Conservation (phyloP, 106 monocot species). For the Allium sativum region DNA sequence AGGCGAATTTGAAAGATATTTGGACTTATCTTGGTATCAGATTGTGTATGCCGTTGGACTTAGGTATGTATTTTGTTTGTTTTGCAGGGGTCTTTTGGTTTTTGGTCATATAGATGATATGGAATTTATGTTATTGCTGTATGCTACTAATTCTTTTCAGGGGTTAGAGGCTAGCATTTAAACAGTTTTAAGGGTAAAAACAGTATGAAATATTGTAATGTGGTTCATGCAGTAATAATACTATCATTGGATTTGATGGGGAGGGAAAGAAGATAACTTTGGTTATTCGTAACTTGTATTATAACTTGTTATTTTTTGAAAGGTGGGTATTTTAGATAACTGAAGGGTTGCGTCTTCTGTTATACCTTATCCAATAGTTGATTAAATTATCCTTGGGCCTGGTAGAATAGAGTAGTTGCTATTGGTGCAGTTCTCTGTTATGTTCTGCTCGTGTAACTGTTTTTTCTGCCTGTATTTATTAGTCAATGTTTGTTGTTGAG, state of each 20-base stretch:
- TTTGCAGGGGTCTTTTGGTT: neutral
- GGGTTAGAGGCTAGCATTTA: neutral
- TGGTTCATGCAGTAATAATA: neutral
- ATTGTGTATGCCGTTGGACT: slow-evolving; percentile 1
- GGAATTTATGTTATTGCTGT: neutral
- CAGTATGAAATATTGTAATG: neutral
- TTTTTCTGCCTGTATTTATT: too few species aligned
- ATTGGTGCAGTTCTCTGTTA: too few species aligned
- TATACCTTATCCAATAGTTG: too few species aligned
- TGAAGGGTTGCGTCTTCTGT: too few species aligned
- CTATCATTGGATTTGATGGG: neutral
- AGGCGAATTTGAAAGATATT: neutral
- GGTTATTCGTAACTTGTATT: too few species aligned
- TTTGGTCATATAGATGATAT: neutral
- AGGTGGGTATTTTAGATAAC: too few species aligned
- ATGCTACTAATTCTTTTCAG: slow-evolving; percentile 3
- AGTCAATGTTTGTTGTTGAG: too few species aligned
- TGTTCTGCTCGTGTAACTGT: too few species aligned
- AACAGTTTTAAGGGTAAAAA: neutral
- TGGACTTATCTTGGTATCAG: slow-evolving; percentile 5
- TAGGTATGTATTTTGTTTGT: neutral
- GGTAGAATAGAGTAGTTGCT: too few species aligned
- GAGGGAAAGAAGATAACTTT: too few species aligned
- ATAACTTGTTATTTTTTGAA: too few species aligned
- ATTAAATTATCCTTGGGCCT: too few species aligned